A percentile compares a stretch with the other conserved stretches of the same genome.
Conservation (phyloP, 139 green algal species). For the Prasinococcaceae sp. region DNA sequence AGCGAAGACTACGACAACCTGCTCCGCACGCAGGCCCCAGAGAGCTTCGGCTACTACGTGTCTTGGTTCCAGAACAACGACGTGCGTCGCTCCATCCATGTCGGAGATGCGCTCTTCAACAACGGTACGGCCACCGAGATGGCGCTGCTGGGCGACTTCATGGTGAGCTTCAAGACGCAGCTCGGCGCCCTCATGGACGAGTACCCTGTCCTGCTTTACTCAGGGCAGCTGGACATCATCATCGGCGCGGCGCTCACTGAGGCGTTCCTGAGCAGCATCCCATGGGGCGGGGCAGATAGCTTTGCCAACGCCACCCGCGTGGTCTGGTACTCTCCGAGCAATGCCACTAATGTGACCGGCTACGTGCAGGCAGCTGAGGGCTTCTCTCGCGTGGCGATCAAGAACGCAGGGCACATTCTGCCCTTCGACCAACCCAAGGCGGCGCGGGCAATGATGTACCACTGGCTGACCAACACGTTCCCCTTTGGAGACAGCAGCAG, state of each 20-base stretch:
- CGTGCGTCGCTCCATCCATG: not conserved
- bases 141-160: conserved; percentile 2
- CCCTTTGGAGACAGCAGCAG: too few relatives aligned
- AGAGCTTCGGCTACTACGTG: not conserved
- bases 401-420: not conserved
- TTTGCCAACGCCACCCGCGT: not conserved
- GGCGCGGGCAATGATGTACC: not conserved
- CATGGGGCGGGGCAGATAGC: not conserved
- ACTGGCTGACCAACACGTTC: too few relatives aligned
- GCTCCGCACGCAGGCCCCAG: not conserved
- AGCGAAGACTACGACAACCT: not conserved
- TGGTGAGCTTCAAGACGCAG: not conserved
- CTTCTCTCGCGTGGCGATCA: not conserved
- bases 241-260: not conserved
- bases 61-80: not conserved
- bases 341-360: not conserved
- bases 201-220: conserved; percentile 1
- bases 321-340: not conserved
- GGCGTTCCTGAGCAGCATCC: not conserved
- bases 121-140: not conserved
- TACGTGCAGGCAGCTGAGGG: not conserved
- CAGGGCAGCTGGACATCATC: conserved; percentile 6
- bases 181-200: conserved; percentile 1
- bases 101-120: not conserved
- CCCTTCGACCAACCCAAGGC: not conserved